Evolutionary conservation across 202 grass and related monocot species (phyloP), one percentile per base, ranked within the genome.

Genomic region (Eragrostis tef): DNA sequence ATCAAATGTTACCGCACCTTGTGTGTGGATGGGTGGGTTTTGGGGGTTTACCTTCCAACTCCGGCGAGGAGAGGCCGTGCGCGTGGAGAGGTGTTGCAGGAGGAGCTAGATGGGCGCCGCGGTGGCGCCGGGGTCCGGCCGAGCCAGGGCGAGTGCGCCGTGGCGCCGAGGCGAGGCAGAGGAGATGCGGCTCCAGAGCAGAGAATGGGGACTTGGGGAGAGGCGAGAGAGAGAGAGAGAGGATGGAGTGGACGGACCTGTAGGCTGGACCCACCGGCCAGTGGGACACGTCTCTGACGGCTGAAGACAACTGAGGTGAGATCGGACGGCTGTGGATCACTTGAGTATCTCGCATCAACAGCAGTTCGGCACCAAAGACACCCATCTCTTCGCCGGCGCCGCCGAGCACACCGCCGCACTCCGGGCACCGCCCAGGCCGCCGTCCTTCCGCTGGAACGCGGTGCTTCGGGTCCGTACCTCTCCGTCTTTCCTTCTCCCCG

Each of bases 11-110:
- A n/a, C 53, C n/a, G 54, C 54, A 41, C 53, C 51, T 56, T 39
- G n/a, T 52, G 48, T 22, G 51, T 31, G 17, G 17, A 10, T 21
- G 50, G 14, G 50, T 7, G 34, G 34, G 31, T 15, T 4, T 9
- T 2, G 10, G 46, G 15, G 29, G 21, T 21, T 7, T 75, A 44
- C 73, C 73, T 75, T 75, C 73, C 54, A 45, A 60, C 21, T 75
- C 53, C 2, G 19, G n/a, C 53, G 20, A 58, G 20, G 73, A 21
- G 73, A 60, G 53, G 36, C 34, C 29, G 19, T 54, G 17, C n/a
- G 16, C 26, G 71, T 11, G 3, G 29, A 20, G 14, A 48, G 48
- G 34, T 39, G 34, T 39, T 39, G 5, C 34, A 39, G 24, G 25
- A 15, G 50, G 3, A 6, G 27, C 17, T 22, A 39, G 29, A 19